Evolutionary conservation across 2,329 filamentous ascomycete genomes (phyloP), one percentile per base, ranked within the genome.

Genomic region (Cadophora gregata): DNA sequence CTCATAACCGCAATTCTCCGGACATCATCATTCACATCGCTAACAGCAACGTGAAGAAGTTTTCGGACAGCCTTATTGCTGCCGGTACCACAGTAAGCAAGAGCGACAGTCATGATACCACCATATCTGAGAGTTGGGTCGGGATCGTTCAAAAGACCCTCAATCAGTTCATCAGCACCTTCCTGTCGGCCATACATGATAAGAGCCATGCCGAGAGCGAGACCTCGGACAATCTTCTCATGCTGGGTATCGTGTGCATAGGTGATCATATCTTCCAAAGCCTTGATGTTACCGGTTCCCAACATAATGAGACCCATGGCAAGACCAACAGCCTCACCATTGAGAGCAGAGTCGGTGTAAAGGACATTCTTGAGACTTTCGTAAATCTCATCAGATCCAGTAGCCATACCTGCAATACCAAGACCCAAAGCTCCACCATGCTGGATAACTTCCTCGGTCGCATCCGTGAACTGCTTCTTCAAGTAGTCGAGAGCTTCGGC

Each of bases 51-150:
- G 78, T 99, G 96, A 12, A 99, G 88, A 33, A 99, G 86, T 81
- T 96, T 97, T 63, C 96, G 91, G 60, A 99, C 96, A 27, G 96
- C 96, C 84, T 98, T 98, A 85, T 99, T 99, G 86, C 94, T 97
- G 72, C 95, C 93, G 48, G 93, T 97, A 66, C 96, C 96, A 77
- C 95, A 97, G 82, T 99, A 99, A 21, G 96, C 96, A 77, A 99
- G 85, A 61, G 96, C 96, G 66, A 99, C 93, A n/a, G 96, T 97
- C 88, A 99, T 93, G 79, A 99, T 97, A 83, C 96, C 96, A 78
- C 96, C 96, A 74, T 99, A 99, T 72, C 96, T 89, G 68, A 99
- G 85, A 8, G 93, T 95, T 72, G 96, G 93, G 77, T 99, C 95
- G 1, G 96, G 92, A 74, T 99, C 96, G 70, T 93, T 93, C 42